Evolutionary conservation across 2,329 filamentous ascomycete species (phyloP), one percentile per base, ranked within the genome.

Genomic region (Exophiala sideris): DNA sequence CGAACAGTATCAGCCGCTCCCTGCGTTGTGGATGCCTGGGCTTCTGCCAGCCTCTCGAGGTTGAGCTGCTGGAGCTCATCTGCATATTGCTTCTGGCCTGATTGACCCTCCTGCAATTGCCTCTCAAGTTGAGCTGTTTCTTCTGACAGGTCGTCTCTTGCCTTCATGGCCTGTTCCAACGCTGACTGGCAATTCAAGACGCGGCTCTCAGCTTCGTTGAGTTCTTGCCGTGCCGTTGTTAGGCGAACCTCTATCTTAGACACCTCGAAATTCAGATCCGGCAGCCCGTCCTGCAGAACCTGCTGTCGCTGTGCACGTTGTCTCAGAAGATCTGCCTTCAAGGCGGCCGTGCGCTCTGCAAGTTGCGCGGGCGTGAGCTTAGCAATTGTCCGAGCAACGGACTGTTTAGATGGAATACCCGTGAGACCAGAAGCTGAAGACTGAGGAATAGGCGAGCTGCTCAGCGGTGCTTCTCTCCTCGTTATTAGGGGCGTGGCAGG

Each of bases 1-100:
- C 18, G 12, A 35, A 39, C 7, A 14, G 20, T 7, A 44, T 11
- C 10, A 8, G 35, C 40, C 20, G 18, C 29, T 24, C 48, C 34
- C n/a, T 41, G 34, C 3, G 33, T 3, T n/a, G 47, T 40, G 6
- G n/a, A 20, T 41, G 21, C 46, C 39, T 56, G 45, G 29, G 38
- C 45, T 57, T 60, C 54, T n/a, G 55, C 57, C 8, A 57, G 35
- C 33, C 76, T 76, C 51, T 80, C 73, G 38, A 76, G 63, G 36
- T 74, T 74, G 16, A 81, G 68, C 47, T 65, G 66, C 54, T 76
- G 73, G n/a, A 81, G 67, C 59, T 81, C 78, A 32, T 72, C 68
- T 4, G 75, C 64, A 39, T 80, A 72, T 42, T 70, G 68, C 49
- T 70, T 68, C 58, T 72, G 71, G 39, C 68, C 73, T 63, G 62